These are phyloP conservation scores for Physcomitrium patens DNA, from an alignment of 225 moss, liverwort and hornwort species.

Conservation along the genomic window DNA sequence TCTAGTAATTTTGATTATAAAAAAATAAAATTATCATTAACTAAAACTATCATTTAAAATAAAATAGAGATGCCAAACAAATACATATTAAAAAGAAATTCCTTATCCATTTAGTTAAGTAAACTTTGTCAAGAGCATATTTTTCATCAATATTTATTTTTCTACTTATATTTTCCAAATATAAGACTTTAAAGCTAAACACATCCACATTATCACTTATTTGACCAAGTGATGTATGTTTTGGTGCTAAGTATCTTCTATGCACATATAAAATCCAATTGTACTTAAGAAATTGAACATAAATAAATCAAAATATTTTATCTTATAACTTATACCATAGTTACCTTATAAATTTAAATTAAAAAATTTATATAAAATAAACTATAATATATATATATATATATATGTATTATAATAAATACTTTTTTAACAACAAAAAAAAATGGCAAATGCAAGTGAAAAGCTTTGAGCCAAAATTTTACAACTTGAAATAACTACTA, in stretches of 20 bases:
- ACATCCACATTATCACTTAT: slow-evolving; percentile 32
- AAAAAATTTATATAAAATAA: too few species aligned
- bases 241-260: slow-evolving; percentile 36
- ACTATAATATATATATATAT: too few species aligned
- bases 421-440: neutral
- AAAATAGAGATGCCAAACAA: neutral
- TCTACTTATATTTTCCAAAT: slow-evolving; percentile 29
- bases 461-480: neutral
- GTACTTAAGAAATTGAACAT: too few species aligned
- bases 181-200: slow-evolving; percentile 27
- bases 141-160: slow-evolving; percentile 28
- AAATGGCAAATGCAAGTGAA: neutral
- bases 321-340: neutral
- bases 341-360: neutral
- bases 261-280: neutral
- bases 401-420: too few species aligned
- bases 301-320: neutral
- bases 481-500: neutral
- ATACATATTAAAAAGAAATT: neutral
- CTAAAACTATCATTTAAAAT: neutral
- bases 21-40: neutral
- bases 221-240: slow-evolving; percentile 22
- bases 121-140: neutral
- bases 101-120: slow-evolving; percentile 31
- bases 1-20: too few species aligned